Conservation (phyloP, 148 eudicot species). For the Bassia scoparia region DNA sequence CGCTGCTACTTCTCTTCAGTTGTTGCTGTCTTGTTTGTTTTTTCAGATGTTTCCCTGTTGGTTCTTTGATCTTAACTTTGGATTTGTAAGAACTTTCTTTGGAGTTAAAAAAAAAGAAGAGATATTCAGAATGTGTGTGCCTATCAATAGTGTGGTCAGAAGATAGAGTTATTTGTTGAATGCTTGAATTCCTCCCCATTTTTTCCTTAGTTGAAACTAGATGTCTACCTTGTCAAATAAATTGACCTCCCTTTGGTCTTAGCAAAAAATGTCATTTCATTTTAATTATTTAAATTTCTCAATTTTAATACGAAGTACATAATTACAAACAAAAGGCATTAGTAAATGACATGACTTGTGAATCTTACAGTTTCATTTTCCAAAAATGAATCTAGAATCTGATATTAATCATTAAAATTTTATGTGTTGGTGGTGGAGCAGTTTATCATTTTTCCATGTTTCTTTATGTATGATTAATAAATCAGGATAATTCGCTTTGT, state of each 20-base stretch:
- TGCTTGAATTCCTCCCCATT: neutral
- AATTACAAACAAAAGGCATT: neutral
- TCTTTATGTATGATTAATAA: neutral
- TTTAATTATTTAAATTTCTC: neutral
- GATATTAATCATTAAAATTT: no score
- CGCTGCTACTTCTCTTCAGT: no score
- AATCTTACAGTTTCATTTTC: neutral
- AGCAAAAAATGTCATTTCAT: neutral
- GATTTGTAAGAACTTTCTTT: no score
- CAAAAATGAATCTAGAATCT: neutral
- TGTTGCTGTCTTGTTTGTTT: no score
- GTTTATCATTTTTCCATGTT: neutral
- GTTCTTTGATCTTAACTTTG: no score
- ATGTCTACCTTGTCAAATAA: neutral
- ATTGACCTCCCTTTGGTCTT: neutral
- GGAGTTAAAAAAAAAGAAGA: no score
- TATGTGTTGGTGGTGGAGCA: neutral
- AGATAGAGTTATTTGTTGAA: neutral
- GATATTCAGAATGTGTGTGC: neutral
- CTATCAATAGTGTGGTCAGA: neutral
- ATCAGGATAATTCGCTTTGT: neutral
- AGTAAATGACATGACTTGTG: neutral
- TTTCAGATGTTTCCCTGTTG: no score
- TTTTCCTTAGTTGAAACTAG: neutral
- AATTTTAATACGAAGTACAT: neutral